Conservation (phyloP, 495 filamentous ascomycete genomes). For the Xylaria cubensis region DNA sequence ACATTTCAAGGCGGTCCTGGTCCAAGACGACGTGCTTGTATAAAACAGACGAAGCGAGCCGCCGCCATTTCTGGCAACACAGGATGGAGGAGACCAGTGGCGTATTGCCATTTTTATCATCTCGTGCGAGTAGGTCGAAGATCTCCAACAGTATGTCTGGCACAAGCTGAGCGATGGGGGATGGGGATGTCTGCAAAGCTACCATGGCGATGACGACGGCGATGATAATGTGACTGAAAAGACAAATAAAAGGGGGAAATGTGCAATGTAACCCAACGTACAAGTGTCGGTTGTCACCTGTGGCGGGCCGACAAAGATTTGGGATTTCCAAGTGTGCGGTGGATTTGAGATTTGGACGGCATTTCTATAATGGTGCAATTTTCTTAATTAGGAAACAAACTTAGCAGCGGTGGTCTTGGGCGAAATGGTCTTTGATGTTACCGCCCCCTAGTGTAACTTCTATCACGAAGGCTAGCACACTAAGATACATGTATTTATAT, state of each 20-base stretch:
- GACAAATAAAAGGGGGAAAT: too few species aligned
- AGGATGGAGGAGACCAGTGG: constrained; percentile 18
- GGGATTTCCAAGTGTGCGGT: not conserved
- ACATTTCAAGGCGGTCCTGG: constrained; percentile 14
- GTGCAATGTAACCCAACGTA: too few species aligned
- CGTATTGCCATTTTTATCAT: constrained; percentile 3
- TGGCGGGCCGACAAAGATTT: too few species aligned
- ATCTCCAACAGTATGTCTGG: constrained; percentile 26
- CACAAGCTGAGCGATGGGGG: constrained; percentile 22
- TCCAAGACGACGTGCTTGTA: constrained; percentile 26
- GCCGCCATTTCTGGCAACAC: constrained; percentile 26
- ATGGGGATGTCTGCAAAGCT: not conserved
- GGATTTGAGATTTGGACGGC: not conserved
- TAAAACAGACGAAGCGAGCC: constrained; percentile 21
- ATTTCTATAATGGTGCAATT: not conserved
- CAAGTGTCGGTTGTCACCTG: too few species aligned
- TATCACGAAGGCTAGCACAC: too few species aligned
- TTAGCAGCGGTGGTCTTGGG: too few species aligned
- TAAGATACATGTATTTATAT: too few species aligned
- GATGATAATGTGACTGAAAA: not conserved
- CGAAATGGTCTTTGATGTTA: too few species aligned
- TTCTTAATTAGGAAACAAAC: too few species aligned
- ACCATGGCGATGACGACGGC: not conserved
- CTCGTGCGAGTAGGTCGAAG: constrained; percentile 24
- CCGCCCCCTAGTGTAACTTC: too few species aligned